phyloP scores from a whole-genome alignment of 2,329 filamentous ascomycete species.

The Stemphylium beticola region DNA sequence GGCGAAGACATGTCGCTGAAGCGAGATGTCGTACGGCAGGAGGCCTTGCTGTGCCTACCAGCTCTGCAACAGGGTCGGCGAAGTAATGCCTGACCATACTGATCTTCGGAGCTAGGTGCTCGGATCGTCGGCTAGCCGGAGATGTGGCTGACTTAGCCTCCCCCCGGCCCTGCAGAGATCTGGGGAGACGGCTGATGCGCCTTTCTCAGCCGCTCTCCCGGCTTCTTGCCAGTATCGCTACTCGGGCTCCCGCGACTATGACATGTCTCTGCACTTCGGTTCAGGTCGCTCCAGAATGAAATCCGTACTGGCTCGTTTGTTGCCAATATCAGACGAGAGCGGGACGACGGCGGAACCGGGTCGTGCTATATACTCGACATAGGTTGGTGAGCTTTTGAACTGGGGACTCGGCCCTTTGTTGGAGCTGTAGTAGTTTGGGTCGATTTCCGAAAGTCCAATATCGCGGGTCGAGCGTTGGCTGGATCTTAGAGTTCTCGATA shows the following conservation, averaged over 20 bases:
- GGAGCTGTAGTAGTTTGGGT: background rate
- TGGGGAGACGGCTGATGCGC: background rate
- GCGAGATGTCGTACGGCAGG: too few species aligned
- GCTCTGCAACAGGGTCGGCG: too few species aligned
- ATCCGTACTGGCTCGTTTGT: background rate
- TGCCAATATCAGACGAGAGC: background rate
- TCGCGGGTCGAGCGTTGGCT: background rate
- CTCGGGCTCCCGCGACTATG: background rate
- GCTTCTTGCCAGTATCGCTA: background rate
- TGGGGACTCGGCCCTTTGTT: background rate
- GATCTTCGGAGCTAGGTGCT: too few species aligned
- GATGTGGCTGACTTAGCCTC: too few species aligned
- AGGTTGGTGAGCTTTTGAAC: background rate
- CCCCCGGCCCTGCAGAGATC: too few species aligned
- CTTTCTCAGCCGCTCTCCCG: background rate
- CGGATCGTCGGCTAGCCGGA: too few species aligned
- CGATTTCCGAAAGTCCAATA: background rate
- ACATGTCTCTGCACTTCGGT: background rate
- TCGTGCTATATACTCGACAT: constrained; percentile 3
- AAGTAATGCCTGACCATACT: too few species aligned
- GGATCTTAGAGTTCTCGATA: constrained; percentile 8
- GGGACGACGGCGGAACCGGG: constrained; percentile 8
- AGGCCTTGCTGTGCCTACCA: too few species aligned
- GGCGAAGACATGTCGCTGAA: too few species aligned
- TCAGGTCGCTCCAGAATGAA: background rate